A percentile compares a stretch with the other conserved stretches of the same genome.
Conservation (phyloP, 148 eudicot genomes). For the Hydrangea macrophylla region DNA sequence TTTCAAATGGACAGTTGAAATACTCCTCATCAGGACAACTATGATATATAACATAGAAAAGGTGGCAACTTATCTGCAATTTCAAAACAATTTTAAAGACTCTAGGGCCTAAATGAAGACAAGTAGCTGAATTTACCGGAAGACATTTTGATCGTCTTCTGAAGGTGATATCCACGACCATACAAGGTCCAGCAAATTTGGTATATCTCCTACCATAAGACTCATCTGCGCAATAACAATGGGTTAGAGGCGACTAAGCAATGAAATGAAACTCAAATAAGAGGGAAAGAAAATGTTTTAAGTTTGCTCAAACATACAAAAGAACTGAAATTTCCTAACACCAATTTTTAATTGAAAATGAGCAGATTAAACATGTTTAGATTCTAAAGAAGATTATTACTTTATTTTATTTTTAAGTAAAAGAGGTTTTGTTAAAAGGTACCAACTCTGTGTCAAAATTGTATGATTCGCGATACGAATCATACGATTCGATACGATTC, state of each 20-base stretch:
- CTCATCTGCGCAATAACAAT: conserved; percentile 62
- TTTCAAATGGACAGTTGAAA: neutral
- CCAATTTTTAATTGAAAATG: no score
- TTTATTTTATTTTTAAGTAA: no score
- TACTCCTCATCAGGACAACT: neutral
- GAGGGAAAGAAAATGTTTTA: neutral
- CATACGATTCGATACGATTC: no score
- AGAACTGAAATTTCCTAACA: neutral
- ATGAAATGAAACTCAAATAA: neutral
- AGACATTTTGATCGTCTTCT: conserved; percentile 60
- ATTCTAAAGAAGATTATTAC: no score
- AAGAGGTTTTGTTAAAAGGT: no score
- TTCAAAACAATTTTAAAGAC: neutral
- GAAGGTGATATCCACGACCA: conserved; percentile 98
- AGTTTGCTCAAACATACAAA: neutral
- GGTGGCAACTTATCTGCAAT: neutral
- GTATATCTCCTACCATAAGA: conserved; percentile 88
- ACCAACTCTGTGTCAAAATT: no score
- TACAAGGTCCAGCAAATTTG: conserved; percentile 68
- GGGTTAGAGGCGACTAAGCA: conserved; percentile 9
- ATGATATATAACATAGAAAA: neutral
- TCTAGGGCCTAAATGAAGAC: neutral
- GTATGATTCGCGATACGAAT: no score
- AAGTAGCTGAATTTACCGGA: conserved; percentile 49
- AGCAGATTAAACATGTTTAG: neutral